These are phyloP conservation scores for Thinopyrum elongatum DNA, from an alignment of 176 grass and related monocot genomes.

Conservation along the genomic window DNA sequence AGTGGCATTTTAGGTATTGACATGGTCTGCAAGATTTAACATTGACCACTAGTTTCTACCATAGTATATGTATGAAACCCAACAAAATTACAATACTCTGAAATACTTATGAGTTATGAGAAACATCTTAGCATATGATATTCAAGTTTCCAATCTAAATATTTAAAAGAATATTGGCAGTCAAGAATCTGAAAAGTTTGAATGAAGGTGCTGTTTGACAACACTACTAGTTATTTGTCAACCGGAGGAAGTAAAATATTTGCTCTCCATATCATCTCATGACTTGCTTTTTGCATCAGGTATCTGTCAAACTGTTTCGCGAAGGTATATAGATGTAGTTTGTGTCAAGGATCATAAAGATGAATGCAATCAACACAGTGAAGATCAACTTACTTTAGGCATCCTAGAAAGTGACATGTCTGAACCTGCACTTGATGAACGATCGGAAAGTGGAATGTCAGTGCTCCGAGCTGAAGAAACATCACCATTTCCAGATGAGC, in stretches of 20 bases:
- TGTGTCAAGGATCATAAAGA: constrained; percentile 1
- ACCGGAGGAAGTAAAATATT: neutral
- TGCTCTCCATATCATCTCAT: constrained; percentile 11
- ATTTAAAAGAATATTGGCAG: neutral
- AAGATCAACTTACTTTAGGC: neutral
- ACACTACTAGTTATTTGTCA: neutral
- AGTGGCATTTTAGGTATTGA: neutral
- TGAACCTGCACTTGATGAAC: neutral
- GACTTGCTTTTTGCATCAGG: constrained; percentile 1
- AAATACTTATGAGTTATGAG: neutral
- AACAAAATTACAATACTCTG: neutral
- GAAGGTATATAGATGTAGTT: neutral
- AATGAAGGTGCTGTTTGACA: neutral
- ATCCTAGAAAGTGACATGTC: neutral
- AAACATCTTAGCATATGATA: neutral
- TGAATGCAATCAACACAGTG: neutral
- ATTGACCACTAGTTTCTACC: neutral
- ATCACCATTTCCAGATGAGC: constrained; percentile 7
- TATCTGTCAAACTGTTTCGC: neutral
- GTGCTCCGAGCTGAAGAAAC: neutral
- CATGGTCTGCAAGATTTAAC: neutral
- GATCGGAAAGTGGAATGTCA: neutral
- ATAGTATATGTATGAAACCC: neutral
- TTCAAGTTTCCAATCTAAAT: neutral
- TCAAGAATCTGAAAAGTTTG: neutral